A percentile compares a stretch with the other conserved stretches of the same genome.
Conservation (phyloP, 2,329 filamentous ascomycete genomes). For the Pseudogymnoascus sp. region DNA sequence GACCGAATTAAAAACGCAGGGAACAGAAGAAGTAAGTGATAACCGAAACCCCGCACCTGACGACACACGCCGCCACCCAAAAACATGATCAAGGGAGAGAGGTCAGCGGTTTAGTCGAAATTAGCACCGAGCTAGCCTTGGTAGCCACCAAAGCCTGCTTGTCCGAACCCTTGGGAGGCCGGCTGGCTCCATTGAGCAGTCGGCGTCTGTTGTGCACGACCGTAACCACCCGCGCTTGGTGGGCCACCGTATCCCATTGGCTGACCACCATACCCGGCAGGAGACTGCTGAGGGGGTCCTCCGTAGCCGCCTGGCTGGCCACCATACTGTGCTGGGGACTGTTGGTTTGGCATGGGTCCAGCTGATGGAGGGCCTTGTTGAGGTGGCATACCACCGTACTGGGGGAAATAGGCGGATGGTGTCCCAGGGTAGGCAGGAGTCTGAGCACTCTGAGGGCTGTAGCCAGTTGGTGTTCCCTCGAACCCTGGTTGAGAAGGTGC, state of each 20-base stretch:
- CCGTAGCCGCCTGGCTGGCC: conserved; percentile 61
- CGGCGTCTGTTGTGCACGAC: conserved; percentile 53
- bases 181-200: conserved; percentile 38
- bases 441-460: conserved; percentile 66
- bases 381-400: conserved; percentile 65
- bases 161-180: conserved; percentile 50
- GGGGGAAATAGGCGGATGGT: conserved; percentile 77
- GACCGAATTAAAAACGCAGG: not conserved
- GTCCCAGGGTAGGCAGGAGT: conserved; percentile 66
- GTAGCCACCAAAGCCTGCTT: conserved; percentile 54
- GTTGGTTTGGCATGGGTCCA: conserved; percentile 30
- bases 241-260: conserved; percentile 64
- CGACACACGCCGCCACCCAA: conserved; percentile 3
- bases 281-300: conserved; percentile 52
- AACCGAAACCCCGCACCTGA: conserved; percentile 3
- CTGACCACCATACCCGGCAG: conserved; percentile 54
- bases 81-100: not conserved
- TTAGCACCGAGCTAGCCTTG: conserved; percentile 39
- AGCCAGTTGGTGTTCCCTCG: conserved; percentile 60
- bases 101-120: not conserved
- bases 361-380: conserved; percentile 29
- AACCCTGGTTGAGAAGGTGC: conserved; percentile 77
- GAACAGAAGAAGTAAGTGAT: not conserved
- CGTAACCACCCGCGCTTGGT: conserved; percentile 74
- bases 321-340: conserved; percentile 39